Evolutionary conservation across 1,284 basidiomycete species (phyloP).

Genomic region (Irpex sp.): DNA sequence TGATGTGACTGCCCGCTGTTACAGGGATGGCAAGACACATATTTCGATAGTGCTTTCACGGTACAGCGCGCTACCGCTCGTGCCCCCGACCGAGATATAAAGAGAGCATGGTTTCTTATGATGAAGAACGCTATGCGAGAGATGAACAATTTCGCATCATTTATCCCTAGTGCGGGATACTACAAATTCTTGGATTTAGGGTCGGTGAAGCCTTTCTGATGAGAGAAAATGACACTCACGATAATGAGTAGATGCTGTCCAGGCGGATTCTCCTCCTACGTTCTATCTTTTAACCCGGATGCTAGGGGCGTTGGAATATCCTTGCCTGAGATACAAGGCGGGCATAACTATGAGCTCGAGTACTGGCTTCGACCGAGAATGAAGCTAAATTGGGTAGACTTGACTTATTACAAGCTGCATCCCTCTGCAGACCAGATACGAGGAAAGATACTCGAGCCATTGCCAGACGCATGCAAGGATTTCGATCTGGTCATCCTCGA

Average conservation of each 20-base stretch:
- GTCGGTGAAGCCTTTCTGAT: slow-evolving; percentile 3
- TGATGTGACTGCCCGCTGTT: neutral
- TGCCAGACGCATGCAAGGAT: slow-evolving; percentile 6
- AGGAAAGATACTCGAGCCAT: slow-evolving; percentile 7
- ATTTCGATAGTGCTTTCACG: slow-evolving; percentile 11
- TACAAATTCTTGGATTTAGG: slow-evolving; percentile 21
- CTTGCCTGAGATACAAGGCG: slow-evolving; percentile 22
- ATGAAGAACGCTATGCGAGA: slow-evolving; percentile 18
- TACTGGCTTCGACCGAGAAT: slow-evolving; percentile 16
- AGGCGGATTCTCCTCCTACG: slow-evolving; percentile 31
- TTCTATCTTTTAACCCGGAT: slow-evolving; percentile 24
- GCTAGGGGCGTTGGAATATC: slow-evolving; percentile 29
- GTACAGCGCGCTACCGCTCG: slow-evolving; percentile 3
- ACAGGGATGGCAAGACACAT: slow-evolving; percentile 12
- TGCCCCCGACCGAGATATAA: neutral
- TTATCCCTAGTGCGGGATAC: slow-evolving; percentile 3
- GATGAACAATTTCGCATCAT: slow-evolving; percentile 10
- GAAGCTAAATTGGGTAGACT: slow-evolving; percentile 22
- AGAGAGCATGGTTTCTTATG: slow-evolving; percentile 13
- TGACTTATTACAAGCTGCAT: slow-evolving; percentile 25
- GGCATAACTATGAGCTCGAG: slow-evolving; percentile 24
- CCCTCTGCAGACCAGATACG: slow-evolving; percentile 5
- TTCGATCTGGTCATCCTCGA: slow-evolving; percentile 30
- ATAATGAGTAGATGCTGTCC: slow-evolving; percentile 27
- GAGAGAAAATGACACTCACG: neutral